Evolutionary conservation across 2,329 filamentous ascomycete species (phyloP).

Genomic region (Rhynchosporium graminicola): DNA sequence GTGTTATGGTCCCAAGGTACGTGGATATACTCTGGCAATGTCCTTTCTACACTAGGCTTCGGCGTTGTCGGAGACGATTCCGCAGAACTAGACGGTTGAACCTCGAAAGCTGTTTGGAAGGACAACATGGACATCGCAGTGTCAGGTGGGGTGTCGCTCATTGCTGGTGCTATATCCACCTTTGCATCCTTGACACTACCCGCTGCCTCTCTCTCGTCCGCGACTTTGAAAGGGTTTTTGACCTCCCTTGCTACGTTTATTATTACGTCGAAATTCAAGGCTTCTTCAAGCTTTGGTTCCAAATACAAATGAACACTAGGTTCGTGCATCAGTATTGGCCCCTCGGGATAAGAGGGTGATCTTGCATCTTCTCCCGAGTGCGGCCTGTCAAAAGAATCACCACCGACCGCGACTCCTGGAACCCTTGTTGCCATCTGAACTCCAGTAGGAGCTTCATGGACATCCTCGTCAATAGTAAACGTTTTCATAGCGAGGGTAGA

Average conservation of each 20-base stretch:
- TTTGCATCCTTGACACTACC: conserved; percentile 33
- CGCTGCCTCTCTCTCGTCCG: conserved; percentile 40
- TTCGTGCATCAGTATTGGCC: conserved; percentile 79
- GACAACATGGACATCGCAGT: conserved; percentile 59
- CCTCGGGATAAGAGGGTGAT: conserved; percentile 78
- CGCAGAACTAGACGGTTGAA: conserved; percentile 43
- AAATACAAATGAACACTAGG: conserved; percentile 77
- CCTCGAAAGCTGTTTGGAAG: conserved; percentile 63
- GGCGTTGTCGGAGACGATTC: conserved; percentile 54
- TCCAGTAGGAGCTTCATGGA: conserved; percentile 54
- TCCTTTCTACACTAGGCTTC: conserved; percentile 50
- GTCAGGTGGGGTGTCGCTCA: conserved; percentile 42
- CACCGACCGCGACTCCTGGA: conserved; percentile 51
- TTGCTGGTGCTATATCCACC: conserved; percentile 27
- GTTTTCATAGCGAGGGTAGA: conserved; percentile 34
- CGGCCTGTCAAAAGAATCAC: conserved; percentile 65
- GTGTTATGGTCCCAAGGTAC: conserved; percentile 89
- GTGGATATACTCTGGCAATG: conserved; percentile 79
- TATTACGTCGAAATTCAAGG: conserved; percentile 76
- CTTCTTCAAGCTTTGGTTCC: conserved; percentile 77
- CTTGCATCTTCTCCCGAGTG: conserved; percentile 78
- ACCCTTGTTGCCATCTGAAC: conserved; percentile 61
- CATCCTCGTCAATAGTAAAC: conserved; percentile 41
- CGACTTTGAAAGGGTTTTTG: conserved; percentile 66
- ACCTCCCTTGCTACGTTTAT: conserved; percentile 86